Evolutionary conservation across 1,284 basidiomycete species (phyloP).

Genomic region (Fomitiporia mediterranea): DNA sequence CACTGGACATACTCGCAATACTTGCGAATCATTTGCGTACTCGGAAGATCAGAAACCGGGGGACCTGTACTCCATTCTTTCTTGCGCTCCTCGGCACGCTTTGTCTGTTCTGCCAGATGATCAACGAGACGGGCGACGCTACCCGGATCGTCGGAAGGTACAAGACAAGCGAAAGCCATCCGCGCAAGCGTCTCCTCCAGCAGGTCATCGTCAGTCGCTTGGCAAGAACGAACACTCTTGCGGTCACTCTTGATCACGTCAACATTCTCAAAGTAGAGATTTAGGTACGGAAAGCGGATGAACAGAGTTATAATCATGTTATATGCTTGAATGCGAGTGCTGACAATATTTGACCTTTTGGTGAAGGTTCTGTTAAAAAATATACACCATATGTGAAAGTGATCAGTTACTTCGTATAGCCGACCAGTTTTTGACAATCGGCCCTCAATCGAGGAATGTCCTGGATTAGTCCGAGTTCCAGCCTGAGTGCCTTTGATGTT

Average conservation of each 20-base stretch:
- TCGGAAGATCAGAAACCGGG: not conserved
- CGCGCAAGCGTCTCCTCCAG: not conserved
- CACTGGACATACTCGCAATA: not conserved
- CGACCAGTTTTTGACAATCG: not conserved
- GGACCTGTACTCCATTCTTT: not conserved
- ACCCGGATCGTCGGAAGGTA: not conserved
- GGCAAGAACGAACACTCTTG: not conserved
- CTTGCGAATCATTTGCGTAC: not conserved
- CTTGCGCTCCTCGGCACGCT: not conserved
- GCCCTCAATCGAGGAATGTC: constrained; percentile 1
- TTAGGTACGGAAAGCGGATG: constrained; percentile 9
- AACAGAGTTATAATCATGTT: constrained; percentile 2
- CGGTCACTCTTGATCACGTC: not conserved
- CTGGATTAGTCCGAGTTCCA: constrained; percentile 6
- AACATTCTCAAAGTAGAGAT: not conserved
- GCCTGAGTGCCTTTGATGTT: not conserved
- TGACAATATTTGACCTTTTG: not conserved
- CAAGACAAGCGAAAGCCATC: constrained; percentile 9
- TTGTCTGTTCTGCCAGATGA: constrained; percentile 1
- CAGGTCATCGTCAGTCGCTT: not conserved
- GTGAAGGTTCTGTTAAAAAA: not conserved
- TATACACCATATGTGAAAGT: too few species aligned
- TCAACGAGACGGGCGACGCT: constrained; percentile 3
- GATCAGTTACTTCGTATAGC: not conserved
- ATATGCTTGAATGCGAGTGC: not conserved